Base-by-base conservation (phyloP, 129 eudicot genomes). In the Flaveria trinervia region DNA sequence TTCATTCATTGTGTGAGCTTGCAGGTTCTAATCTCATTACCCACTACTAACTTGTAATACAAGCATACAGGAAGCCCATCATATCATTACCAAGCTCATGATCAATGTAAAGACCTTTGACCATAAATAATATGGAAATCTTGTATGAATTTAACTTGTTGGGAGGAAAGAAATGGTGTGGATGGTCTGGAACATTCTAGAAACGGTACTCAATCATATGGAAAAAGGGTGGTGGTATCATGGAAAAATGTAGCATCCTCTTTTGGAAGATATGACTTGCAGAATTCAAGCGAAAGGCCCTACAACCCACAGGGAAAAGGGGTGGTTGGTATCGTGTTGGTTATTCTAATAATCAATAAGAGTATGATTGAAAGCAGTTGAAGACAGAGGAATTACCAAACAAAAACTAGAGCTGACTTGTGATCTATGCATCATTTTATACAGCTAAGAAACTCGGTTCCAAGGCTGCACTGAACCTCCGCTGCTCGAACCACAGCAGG, bases 261-360 rank as follows among this genome's bases (percentile, higher is more conserved):
- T 74, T 49, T 79, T n/a, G 90, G 93, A 17, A 92, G 71, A 79
- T 77, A 83, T 14, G 39, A 8, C 83, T 84, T 83, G 85, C 93
- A 82, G 78, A 92, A 89, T 3, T 86, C 83, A 48, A 50, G 75
- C 8, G 96, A 93, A 81, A 92, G 86, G n/a, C 92, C 92, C 98
- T 93, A 78, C 68, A 77, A 39, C 22, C 10, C n/a, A 9, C n/a
- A 4, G 1, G 43, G 7, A n/a, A 8, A 7, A 15, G 12, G 33
- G 60, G n/a, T 56, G 48, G 8, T 46, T 33, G 49, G 8, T 28
- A 41, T 39, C 7, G 2, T 70, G 49, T 26, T 64, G 22, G 22
- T 33, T 22, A 65, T 65, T 65, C 9, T 14, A 57, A 2, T n/a
- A n/a, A n/a, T 33, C 20, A 13, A 4, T 8, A 26, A 23, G 45